Base-by-base conservation (phyloP, 1,284 basidiomycete genomes). In the Ganoderma lingzhi region DNA sequence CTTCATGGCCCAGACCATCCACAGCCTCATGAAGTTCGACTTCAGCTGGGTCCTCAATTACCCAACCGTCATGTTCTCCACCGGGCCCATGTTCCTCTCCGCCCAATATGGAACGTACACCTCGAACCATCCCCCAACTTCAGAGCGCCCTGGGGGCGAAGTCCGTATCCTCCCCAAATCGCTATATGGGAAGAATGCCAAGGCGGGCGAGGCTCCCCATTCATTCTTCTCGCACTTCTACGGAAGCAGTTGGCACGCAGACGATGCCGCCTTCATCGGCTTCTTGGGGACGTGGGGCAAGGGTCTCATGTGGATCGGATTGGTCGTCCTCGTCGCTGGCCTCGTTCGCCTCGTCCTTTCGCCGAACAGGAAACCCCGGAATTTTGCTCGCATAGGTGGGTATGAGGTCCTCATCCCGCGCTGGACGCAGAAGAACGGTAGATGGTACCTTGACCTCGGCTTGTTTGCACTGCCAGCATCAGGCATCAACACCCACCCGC, bases 41-140 rank as follows among this genome's bases (percentile, higher is more conserved):
- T 95, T 97, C 81, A 88, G 90, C 66, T 99, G 95, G 90, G 80
- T 98, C 65, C 89, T 96, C 78, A 97, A 98, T 82, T 99, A 99
- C 77, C 97, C 98, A 41, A 99, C 97, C 44, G 97, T 99, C 83
- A 99, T 99, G 97, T 99, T 99, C 84, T 96, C 96, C 62, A 99
- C 98, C 0, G 97, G 97, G 1, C 92, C 96, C 80, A 96, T 97
- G 95, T 95, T 96, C 83, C 82, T 98, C 32, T 95, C 95, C 2
- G 89, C 93, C 28, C 91, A 97, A 81, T 94, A 96, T 80, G 91
- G 94, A 67, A 85, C 95, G 69, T 96, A 93, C 83, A 88, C 91
- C 39, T 85, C 93, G 42, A 87, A 91, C 23, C 92, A 95, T 71
- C 90, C 91, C 23, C 82, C 81, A 35, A 88, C 88, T n/a, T 78